Evolutionary conservation across 2,329 filamentous ascomycete genomes (phyloP).

Genomic region (Fusarium subtropicale): DNA sequence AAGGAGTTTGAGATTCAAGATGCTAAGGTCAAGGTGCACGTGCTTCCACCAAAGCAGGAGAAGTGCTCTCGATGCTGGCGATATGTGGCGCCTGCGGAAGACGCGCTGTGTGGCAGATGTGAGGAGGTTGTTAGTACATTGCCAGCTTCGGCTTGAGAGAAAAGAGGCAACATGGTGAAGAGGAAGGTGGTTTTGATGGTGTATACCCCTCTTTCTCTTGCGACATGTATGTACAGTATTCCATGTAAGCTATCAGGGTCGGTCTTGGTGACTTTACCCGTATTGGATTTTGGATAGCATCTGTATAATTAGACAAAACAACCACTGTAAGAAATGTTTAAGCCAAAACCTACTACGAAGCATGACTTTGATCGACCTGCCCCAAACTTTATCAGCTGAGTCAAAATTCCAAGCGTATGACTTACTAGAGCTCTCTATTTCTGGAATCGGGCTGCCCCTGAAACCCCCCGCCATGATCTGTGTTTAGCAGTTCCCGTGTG

Average conservation of each 20-base stretch:
- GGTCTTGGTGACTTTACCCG: constrained; percentile 3
- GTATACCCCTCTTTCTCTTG: constrained; percentile 30
- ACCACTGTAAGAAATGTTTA: constrained; percentile 1
- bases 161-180: constrained; percentile 13
- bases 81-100: constrained; percentile 76
- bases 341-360: background rate
- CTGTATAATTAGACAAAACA: constrained; percentile 24
- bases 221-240: constrained; percentile 37
- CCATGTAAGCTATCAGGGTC: constrained; percentile 31
- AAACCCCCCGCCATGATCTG: constrained; percentile 30
- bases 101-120: constrained; percentile 79
- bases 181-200: constrained; percentile 9
- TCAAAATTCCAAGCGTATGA: constrained; percentile 35
- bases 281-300: constrained; percentile 2
- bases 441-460: constrained; percentile 27
- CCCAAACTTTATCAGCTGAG: constrained; percentile 17
- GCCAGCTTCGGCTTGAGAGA: constrained; percentile 21
- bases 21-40: constrained; percentile 54
- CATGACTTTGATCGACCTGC: background rate
- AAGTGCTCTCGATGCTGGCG: constrained; percentile 95
- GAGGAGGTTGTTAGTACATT: constrained; percentile 66
- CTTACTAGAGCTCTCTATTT: constrained; percentile 7
- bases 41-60: constrained; percentile 61
- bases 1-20: constrained; percentile 58
- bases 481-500: constrained; percentile 23